A percentile compares a stretch with the other conserved stretches of the same genome.
Conservation (phyloP, 176 grass and related monocot genomes). For the Paspalum notatum region DNA sequence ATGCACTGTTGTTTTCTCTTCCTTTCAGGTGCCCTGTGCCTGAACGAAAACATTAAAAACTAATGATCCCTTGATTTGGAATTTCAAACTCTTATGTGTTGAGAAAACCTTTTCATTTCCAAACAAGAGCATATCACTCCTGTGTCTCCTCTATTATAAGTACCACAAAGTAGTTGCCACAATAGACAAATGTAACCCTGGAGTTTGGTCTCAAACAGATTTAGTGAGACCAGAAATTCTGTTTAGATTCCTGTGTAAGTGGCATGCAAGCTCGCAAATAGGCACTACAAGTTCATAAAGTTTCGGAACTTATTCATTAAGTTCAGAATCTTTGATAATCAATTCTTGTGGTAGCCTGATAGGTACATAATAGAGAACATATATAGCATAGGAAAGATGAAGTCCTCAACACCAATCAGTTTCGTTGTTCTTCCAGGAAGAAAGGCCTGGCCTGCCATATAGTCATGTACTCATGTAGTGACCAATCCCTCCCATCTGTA, state of each 20-base stretch:
- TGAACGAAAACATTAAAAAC: not conserved
- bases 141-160: not conserved
- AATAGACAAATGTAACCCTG: not conserved
- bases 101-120: not conserved
- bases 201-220: not conserved
- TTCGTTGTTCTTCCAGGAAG: too few species aligned
- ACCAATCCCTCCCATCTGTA: too few species aligned
- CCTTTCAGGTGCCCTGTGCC: not conserved
- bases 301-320: not conserved
- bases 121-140: not conserved
- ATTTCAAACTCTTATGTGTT: not conserved
- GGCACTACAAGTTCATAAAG: not conserved
- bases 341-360: too few species aligned
- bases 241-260: not conserved
- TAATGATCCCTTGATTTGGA: not conserved
- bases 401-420: too few species aligned
- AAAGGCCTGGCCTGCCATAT: too few species aligned
- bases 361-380: too few species aligned
- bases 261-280: not conserved
- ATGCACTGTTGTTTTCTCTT: not conserved
- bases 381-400: too few species aligned
- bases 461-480: too few species aligned
- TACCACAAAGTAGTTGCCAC: not conserved
- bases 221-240: not conserved
- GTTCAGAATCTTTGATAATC: not conserved